Conservation (phyloP, 1,139 yeast genomes). For the Debaryomyces sp. region DNA sequence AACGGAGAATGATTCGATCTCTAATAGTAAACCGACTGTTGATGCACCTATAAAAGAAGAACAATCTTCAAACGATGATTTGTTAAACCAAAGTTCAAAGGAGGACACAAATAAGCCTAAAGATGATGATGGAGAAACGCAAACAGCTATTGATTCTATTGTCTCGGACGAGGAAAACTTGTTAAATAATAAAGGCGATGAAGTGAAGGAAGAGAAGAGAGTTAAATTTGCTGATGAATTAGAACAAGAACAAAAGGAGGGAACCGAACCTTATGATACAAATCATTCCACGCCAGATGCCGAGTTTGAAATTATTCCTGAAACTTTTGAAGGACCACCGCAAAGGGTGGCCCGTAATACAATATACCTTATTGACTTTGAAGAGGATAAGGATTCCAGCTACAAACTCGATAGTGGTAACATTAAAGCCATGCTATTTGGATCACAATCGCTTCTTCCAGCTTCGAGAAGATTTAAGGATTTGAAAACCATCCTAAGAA, state of each 20-base stretch:
- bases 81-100: background rate
- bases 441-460: constrained; percentile 57
- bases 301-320: constrained; percentile 17
- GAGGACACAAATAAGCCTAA: background rate
- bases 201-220: constrained; percentile 14
- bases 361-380: constrained; percentile 52
- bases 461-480: constrained; percentile 57
- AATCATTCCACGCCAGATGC: constrained; percentile 13
- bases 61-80: background rate
- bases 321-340: constrained; percentile 62
- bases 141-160: constrained; percentile 8
- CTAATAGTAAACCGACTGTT: background rate
- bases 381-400: constrained; percentile 26
- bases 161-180: background rate
- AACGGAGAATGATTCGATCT: background rate
- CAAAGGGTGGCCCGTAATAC: constrained; percentile 58
- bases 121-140: background rate
- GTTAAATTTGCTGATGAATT: constrained; percentile 36
- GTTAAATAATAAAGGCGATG: background rate
- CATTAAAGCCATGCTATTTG: constrained; percentile 56
- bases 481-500: constrained; percentile 55
- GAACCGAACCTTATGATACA: constrained; percentile 8
- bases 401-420: constrained; percentile 23
- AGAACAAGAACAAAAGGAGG: constrained; percentile 13
- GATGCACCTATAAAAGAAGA: background rate